A percentile compares a stretch with the other conserved stretches of the same genome.
These are phyloP conservation scores for Pinus tabuliformis DNA, from an alignment of 75 land plant genomes.

Conservation along the genomic window DNA sequence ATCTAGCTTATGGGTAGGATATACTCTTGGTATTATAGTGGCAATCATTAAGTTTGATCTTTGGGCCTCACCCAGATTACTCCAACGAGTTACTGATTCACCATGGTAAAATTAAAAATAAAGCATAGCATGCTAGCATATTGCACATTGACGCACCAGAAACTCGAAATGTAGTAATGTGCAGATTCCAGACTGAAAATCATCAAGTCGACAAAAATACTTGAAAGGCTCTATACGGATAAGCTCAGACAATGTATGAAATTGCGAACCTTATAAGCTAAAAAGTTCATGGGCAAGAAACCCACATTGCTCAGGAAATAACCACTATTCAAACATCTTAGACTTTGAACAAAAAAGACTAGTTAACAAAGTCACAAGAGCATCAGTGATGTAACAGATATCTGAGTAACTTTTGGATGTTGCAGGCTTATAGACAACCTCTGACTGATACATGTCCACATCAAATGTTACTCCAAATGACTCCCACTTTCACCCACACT, in stretches of 20 bases:
- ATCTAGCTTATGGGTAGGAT: too few relatives aligned
- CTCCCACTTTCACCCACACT: neutral
- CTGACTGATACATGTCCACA: neutral
- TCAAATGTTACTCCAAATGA: neutral
- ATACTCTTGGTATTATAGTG: too few relatives aligned
- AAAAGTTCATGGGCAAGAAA: neutral
- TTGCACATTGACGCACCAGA: neutral
- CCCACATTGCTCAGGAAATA: neutral
- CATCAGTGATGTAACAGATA: neutral
- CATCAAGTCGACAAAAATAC: too few relatives aligned
- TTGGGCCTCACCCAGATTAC: too few relatives aligned
- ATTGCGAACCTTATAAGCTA: neutral
- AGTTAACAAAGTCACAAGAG: neutral
- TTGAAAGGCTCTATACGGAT: neutral
- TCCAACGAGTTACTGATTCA: too few relatives aligned
- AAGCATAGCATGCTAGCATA: neutral
- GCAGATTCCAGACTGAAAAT: too few relatives aligned
- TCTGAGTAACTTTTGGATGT: neutral
- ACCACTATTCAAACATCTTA: neutral
- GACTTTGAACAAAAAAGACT: neutral
- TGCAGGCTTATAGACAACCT: neutral
- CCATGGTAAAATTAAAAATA: too few relatives aligned
- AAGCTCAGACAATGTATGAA: neutral
- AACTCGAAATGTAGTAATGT: too few relatives aligned
- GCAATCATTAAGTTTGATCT: too few relatives aligned